Percentiles rank a stretch among this genome's conserved stretches.
These are phyloP conservation scores for Blastocladiella emersonii DNA, from an alignment of 371 early-diverging fungal species.

Conservation along the genomic window DNA sequence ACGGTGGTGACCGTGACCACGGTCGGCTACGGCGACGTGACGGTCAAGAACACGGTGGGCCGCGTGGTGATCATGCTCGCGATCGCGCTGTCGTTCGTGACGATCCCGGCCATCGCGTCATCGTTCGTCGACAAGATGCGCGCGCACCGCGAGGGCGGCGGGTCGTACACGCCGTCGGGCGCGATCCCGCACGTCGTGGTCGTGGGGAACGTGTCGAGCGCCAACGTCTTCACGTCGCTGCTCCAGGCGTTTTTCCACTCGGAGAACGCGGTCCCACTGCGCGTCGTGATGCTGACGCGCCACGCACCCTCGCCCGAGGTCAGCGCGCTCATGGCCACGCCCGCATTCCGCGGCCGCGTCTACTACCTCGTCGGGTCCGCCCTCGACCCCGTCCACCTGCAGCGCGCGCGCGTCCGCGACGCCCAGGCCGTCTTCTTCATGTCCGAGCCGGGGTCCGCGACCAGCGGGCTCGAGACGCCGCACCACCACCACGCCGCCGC, in stretches of 20 bases:
- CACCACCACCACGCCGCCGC: too few species aligned
- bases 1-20: background rate
- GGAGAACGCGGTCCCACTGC: background rate
- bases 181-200: background rate
- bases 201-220: background rate
- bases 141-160: background rate
- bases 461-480: too few species aligned
- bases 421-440: slow-evolving; percentile 35
- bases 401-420: slow-evolving; percentile 26
- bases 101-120: background rate
- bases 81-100: background rate
- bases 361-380: slow-evolving; percentile 25
- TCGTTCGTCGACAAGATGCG: background rate
- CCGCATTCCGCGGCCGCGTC: background rate
- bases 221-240: background rate
- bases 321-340: background rate
- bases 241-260: slow-evolving; percentile 1
- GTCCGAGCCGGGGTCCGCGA: too few species aligned
- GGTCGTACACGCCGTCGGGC: background rate
- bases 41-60: background rate
- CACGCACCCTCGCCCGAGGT: background rate
- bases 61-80: background rate
- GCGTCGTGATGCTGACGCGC: background rate
- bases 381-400: slow-evolving; percentile 14
- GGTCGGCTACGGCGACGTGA: background rate